Evolutionary conservation across 2,329 filamentous ascomycete genomes (phyloP).

Genomic region (Aspergillus sp.): DNA sequence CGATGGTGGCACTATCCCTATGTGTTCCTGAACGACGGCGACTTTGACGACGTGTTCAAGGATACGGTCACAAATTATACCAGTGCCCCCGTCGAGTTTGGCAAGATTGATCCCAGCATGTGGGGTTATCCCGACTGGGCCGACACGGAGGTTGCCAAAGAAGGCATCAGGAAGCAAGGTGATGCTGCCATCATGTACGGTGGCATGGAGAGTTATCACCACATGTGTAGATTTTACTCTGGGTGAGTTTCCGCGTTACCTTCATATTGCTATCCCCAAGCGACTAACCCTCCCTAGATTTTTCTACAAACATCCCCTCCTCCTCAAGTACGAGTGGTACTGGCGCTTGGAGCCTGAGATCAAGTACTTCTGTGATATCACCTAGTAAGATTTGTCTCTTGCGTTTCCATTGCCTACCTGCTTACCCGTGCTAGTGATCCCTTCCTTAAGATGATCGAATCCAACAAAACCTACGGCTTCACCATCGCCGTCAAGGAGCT

Average conservation of each 20-base stretch:
- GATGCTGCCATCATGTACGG: conserved; percentile 99
- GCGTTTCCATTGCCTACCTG: neutral
- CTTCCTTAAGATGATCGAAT: conserved; percentile 85
- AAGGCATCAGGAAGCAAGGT: conserved; percentile 93
- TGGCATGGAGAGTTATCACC: conserved; percentile 95
- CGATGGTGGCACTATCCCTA: conserved; percentile 98
- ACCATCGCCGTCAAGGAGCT: conserved; percentile 98
- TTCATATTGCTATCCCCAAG: neutral
- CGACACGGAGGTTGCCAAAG: conserved; percentile 83
- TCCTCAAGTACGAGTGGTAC: conserved; percentile 98
- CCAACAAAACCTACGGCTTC: conserved; percentile 97
- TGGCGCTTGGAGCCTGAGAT: conserved; percentile 99
- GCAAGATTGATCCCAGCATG: conserved; percentile 79
- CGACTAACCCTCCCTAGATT: conserved; percentile 46
- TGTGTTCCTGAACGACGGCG: conserved; percentile 93
- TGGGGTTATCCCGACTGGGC: conserved; percentile 98
- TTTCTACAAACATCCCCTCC: conserved; percentile 93
- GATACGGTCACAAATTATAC: conserved; percentile 82
- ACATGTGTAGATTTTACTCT: conserved; percentile 99
- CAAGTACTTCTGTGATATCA: conserved; percentile 99
- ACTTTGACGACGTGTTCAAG: conserved; percentile 93
- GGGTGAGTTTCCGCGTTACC: conserved; percentile 53
- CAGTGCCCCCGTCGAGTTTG: conserved; percentile 80
- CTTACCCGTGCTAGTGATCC: conserved; percentile 57
- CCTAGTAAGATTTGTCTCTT: conserved; percentile 58